Evolutionary conservation across 2,329 filamentous ascomycete species (phyloP), one percentile per base, ranked within the genome.

Genomic region (Aureobasidium sp.): DNA sequence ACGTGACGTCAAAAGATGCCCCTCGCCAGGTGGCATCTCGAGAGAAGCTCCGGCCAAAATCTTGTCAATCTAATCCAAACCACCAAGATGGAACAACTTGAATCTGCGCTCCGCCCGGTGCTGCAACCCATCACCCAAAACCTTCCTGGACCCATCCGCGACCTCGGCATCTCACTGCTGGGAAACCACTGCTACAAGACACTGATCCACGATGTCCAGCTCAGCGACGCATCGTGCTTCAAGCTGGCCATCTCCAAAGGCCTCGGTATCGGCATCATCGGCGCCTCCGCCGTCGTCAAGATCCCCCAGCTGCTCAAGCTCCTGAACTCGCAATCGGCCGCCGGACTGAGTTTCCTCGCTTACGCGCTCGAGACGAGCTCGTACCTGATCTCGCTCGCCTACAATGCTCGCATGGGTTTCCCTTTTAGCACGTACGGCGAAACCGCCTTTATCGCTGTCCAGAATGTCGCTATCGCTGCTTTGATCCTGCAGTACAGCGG

Each of bases 361-460:
- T 97, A 96, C 74, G 78, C 93, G 29, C 88, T 98, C 67, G 93
- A 98, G 75, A 96, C 90, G 7, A 78, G 81, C 53, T 83, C 85
- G 55, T 91, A 94, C 72, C 78, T 96, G 63, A 94, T 96, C 70
- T 86, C 84, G 4, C 80, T 98, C 60, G 87, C 88, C 49, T 98
- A 98, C 77, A 95, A 95, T 69, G 78, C 88, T 60, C 88, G 93
- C 66, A 88, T 90, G 64, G 84, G 83, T 21, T 96, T 95, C 62
- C 91, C 93, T 3, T 96, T 98, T 73, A 94, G 86, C 78, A 98
- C 93, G 10, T 98, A 87, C 69, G 93, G 93, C 69, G 93, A 98
- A 79, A 91, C 89, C 24, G 90, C 87, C 32, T 77, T 97, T 64
- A 96, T 98, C 62, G 79, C 93, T 45, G 83, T 85, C 55, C 93